Evolutionary conservation across 1,284 basidiomycete genomes (phyloP), one percentile per base, ranked within the genome.

Genomic region (Ceratobasidium sp.): DNA sequence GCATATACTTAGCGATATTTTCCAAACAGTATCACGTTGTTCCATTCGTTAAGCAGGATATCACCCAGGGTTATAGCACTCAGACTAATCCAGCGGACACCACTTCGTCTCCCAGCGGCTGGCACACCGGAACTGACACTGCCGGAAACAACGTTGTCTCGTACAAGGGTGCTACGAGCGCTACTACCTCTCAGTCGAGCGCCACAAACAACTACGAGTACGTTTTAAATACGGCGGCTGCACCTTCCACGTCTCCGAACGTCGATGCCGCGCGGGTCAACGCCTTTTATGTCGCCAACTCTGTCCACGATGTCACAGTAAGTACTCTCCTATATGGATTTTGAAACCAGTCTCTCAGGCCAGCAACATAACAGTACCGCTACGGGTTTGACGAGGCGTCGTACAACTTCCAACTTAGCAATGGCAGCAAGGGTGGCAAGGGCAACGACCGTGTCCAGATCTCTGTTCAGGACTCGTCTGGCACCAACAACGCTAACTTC

Each of bases 11-110:
- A 73, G 5, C n/a, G 5, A 12, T 0, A 23, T 5, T n/a, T 48
- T 50, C 2, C 42, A 23, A 54, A 1, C 67, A 9, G 87, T 89
- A 88, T 81, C 84, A 81, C 15, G 88, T 87, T 23, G 80, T 89
- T 28, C 87, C 88, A 5, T 85, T 88, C 71, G 81, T 79, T 15
- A 85, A 87, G 79, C 82, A 87, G 76, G 82, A 78, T 20, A 59
- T 54, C 26, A 67, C 70, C 15, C 40, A 57, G 20, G 70, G 77
- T 4, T 78, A 74, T 44, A 26, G 28, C 17, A 71, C 74, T n/a
- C 59, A 76, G 23, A 73, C 52, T 20, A 65, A 79, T 42, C 79
- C 74, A 33, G 79, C 77, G 15, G 79, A 80, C 57, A 59, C 44
- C 20, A 66, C n/a, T n/a, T 54, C 79, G 7, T 80, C 78, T 23